phyloP scores from a whole-genome alignment of 495 filamentous ascomycete genomes.

The Aspergillus steynii region DNA sequence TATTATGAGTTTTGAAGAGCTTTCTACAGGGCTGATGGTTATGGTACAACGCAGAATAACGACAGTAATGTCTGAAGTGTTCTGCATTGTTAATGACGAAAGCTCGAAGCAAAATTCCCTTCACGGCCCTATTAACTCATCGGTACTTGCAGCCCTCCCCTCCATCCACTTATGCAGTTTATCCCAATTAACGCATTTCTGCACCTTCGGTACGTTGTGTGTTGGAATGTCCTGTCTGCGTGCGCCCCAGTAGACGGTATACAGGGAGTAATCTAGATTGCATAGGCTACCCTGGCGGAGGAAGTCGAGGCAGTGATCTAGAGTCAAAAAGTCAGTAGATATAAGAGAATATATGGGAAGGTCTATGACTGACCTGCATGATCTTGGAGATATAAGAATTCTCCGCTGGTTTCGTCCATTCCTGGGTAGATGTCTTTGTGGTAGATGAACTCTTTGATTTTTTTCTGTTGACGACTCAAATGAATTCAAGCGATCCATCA shows the following conservation, averaged over 20 bases:
- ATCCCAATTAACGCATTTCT: neutral
- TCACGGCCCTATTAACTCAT: neutral
- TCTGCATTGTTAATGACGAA: no score
- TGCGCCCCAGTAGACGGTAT: neutral
- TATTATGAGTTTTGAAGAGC: no score
- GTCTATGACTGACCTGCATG: neutral
- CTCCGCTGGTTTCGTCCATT: neutral
- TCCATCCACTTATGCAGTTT: neutral
- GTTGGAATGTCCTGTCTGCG: neutral
- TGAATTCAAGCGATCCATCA: neutral
- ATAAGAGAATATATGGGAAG: no score
- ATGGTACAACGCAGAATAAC: no score
- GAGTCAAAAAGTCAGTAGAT: neutral
- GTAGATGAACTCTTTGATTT: neutral
- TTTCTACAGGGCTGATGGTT: no score
- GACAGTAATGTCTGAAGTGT: no score
- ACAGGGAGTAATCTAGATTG: neutral
- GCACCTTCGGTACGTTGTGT: neutral
- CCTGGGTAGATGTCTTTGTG: neutral
- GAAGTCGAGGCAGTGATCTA: neutral
- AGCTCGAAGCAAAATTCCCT: no score
- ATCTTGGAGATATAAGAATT: neutral
- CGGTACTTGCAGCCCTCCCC: neutral
- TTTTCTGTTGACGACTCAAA: neutral
- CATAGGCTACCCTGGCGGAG: neutral